Conservation (phyloP, 352 stramenopile species). For the Pythium pectinolyticum region DNA sequence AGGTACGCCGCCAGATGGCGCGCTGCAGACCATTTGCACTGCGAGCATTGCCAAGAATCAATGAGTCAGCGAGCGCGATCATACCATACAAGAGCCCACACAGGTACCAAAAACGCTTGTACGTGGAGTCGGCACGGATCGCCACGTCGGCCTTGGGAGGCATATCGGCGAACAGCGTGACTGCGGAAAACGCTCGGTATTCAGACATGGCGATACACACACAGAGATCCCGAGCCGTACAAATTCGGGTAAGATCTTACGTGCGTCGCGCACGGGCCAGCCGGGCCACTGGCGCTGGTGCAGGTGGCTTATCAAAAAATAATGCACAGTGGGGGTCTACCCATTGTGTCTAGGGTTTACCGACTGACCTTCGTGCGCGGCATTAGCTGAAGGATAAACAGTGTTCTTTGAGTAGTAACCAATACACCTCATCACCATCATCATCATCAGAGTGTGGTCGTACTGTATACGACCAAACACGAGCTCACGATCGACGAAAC, state of each 20-base stretch:
- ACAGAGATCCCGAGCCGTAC: constrained; percentile 70
- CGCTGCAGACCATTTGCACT: constrained; percentile 77
- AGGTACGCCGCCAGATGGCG: constrained; percentile 67
- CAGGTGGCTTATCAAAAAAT: constrained; percentile 64
- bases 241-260: constrained; percentile 74
- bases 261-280: constrained; percentile 61
- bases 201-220: constrained; percentile 88
- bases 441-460: constrained; percentile 63
- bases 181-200: constrained; percentile 78
- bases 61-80: constrained; percentile 64
- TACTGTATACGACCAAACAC: constrained; percentile 54
- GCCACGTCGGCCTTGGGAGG: constrained; percentile 73
- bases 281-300: constrained; percentile 78
- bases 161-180: constrained; percentile 73
- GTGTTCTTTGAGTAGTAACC: too few species aligned
- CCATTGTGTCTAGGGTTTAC: too few species aligned
- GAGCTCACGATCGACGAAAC: constrained; percentile 75
- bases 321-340: too few species aligned
- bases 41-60: constrained; percentile 85
- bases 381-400: too few species aligned
- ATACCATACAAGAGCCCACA: constrained; percentile 74
- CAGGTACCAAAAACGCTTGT: constrained; percentile 73
- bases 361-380: too few species aligned
- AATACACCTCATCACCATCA: too few species aligned
- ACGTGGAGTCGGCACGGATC: constrained; percentile 84